Evolutionary conservation across 257 asterid genomes (phyloP).

Genomic region (Fraxinus cuspidata): DNA sequence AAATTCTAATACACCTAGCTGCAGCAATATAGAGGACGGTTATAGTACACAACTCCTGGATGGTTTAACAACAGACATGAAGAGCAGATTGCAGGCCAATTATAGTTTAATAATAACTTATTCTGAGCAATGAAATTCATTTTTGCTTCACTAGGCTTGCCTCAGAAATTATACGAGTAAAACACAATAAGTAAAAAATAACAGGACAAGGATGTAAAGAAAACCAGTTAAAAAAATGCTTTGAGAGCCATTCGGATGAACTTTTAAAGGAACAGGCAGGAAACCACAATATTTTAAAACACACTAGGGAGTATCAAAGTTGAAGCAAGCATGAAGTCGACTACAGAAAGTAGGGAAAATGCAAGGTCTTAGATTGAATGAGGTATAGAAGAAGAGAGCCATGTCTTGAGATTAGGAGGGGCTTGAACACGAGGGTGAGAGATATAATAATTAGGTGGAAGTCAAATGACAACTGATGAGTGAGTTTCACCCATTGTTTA

Average conservation of each 20-base stretch:
- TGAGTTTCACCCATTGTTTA: too few relatives aligned
- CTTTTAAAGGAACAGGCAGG: neutral
- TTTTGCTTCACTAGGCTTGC: slow-evolving; percentile 11
- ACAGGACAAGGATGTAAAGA: slow-evolving; percentile 6
- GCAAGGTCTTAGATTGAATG: neutral
- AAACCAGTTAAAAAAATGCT: neutral
- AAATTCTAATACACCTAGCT: neutral
- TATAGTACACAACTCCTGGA: slow-evolving; percentile 5
- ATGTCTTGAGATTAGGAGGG: neutral
- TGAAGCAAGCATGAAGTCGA: neutral
- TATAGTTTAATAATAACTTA: neutral
- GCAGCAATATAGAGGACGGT: neutral
- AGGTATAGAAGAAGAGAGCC: neutral
- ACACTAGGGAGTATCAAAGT: neutral
- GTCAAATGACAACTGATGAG: neutral
- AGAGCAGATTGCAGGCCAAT: slow-evolving; percentile 8
- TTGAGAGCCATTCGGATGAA: neutral
- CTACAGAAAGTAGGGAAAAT: neutral
- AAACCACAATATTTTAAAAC: neutral
- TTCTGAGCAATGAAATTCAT: neutral
- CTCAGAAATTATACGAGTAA: neutral
- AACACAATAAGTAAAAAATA: neutral
- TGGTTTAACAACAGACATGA: neutral
- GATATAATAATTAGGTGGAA: neutral
- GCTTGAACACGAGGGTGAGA: neutral